Base-by-base conservation (phyloP, 2,329 filamentous ascomycete genomes). In the Colletotrichum caudatum region DNA sequence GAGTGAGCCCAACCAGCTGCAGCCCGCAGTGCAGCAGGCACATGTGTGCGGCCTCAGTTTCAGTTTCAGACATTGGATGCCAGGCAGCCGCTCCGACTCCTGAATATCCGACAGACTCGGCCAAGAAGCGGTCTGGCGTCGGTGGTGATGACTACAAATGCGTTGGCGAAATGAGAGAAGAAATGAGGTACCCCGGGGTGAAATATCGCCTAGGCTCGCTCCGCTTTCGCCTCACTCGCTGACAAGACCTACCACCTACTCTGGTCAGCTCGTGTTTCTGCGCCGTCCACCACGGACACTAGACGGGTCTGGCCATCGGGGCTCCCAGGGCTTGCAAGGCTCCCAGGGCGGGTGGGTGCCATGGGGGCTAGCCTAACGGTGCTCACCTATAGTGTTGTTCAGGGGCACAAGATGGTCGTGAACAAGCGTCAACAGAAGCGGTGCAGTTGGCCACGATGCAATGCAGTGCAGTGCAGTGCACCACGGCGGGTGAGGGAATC, bases 101-200 rank as follows among this genome's bases (percentile, higher is more conserved):
- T 26, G 54, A 54, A 64, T 50, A 71, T 64, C 64, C 64, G 60
- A 39, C 58, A 51, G 69, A 59, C 59, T 39, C 14, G 41, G 69
- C 69, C 69, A 71, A 71, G 69, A 64, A 48, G 64, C 53, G 16
- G 54, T 20, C 18, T 62, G 29, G 26, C 51, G 59, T 56, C 53
- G 16, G 33, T 69, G 54, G 41, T 44, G 48, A 64, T 60, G 23
- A 29, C 33, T 35, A 11, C 48, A 64, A 59, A 37, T 20, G 56
- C 23, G 35, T 59, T 60, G 64, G 64, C 64, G 69, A 71, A 60
- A 71, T 71, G 66, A 70, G 69, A 23, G 58, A 51, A 29, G 50
- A 54, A 64, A 64, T 64, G 48, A 64, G 35, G 23, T 33, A 12
- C 26, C 11, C n/a, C 6, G 11, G 16, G 4, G 29, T 50, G 18